A percentile compares a stretch with the other conserved stretches of the same genome.
Conservation (phyloP, 164 flowering plant species). For the Saururus chinensis region DNA sequence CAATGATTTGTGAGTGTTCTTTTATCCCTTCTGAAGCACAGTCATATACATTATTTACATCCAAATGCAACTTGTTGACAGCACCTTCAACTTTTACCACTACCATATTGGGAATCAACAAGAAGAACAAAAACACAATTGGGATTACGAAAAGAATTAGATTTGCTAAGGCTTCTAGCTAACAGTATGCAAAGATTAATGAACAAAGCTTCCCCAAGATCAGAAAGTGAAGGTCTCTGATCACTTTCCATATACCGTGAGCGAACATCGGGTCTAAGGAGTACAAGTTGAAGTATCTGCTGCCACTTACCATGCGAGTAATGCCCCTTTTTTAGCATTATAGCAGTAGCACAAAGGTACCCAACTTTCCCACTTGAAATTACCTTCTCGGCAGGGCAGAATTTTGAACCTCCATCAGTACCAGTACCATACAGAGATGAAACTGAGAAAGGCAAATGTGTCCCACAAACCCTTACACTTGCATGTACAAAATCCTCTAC, state of each 20-base stretch:
- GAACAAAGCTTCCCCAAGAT: conserved; percentile 74
- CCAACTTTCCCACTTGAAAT: conserved; percentile 62
- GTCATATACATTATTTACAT: conserved; percentile 50
- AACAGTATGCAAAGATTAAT: conserved; percentile 61
- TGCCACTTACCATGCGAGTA: conserved; percentile 86
- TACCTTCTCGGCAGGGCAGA: conserved; percentile 78
- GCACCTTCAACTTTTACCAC: conserved; percentile 86
- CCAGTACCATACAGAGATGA: conserved; percentile 43
- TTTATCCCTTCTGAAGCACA: conserved; percentile 72
- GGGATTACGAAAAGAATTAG: conserved; percentile 31
- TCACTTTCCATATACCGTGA: conserved; percentile 31
- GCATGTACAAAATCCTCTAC: conserved; percentile 88
- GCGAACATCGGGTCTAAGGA: conserved; percentile 60
- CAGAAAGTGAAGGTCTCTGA: conserved; percentile 41
- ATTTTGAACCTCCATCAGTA: conserved; percentile 50
- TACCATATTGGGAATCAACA: conserved; percentile 76
- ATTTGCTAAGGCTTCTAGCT: conserved; percentile 67
- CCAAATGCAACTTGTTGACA: conserved; percentile 47
- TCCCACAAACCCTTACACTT: conserved; percentile 84
- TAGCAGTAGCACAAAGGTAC: conserved; percentile 68
- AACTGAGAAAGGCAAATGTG: conserved; percentile 77
- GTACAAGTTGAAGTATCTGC: conserved; percentile 67
- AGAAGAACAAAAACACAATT: conserved; percentile 61
- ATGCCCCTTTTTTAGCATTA: conserved; percentile 49
- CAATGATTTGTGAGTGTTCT: conserved; percentile 38